phyloP scores from a whole-genome alignment of 1,139 yeast genomes.

The Blastobotrys raffinosifermentans region DNA sequence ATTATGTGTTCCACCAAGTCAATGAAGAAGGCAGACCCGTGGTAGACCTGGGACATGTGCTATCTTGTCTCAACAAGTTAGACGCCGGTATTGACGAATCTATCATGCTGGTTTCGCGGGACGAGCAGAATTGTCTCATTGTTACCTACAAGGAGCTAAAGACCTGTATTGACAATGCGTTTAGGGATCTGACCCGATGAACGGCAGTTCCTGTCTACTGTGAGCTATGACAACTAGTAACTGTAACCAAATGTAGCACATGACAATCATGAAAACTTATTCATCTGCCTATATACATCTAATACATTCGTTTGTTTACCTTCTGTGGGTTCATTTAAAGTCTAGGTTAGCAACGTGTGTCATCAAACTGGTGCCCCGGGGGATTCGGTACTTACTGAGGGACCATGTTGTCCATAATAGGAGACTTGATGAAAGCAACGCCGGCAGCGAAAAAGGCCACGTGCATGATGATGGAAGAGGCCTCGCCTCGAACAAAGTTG shows the following conservation, averaged over 20 bases:
- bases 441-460: constrained; percentile 33
- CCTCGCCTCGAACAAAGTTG: constrained; percentile 18
- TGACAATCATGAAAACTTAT: no score
- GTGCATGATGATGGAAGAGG: constrained; percentile 26
- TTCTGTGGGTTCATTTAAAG: not conserved
- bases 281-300: no score
- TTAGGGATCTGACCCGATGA: constrained; percentile 48
- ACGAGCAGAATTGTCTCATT: constrained; percentile 43
- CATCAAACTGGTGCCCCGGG: no score
- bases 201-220: no score
- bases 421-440: constrained; percentile 35
- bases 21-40: constrained; percentile 75
- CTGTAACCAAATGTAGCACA: no score
- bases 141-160: constrained; percentile 44
- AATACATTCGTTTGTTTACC: no score
- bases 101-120: constrained; percentile 70
- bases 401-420: constrained; percentile 36
- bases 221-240: no score
- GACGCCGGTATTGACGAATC: constrained; percentile 92
- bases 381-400: constrained; percentile 36
- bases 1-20: constrained; percentile 77
- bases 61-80: constrained; percentile 72
- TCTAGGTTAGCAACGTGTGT: no score
- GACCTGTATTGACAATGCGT: constrained; percentile 65
- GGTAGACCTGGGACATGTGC: constrained; percentile 76